Percentiles rank a stretch among this genome's conserved stretches.
phyloP scores from a whole-genome alignment of 805 yeast genomes.

The Metschnikowia cerradonensis region DNA sequence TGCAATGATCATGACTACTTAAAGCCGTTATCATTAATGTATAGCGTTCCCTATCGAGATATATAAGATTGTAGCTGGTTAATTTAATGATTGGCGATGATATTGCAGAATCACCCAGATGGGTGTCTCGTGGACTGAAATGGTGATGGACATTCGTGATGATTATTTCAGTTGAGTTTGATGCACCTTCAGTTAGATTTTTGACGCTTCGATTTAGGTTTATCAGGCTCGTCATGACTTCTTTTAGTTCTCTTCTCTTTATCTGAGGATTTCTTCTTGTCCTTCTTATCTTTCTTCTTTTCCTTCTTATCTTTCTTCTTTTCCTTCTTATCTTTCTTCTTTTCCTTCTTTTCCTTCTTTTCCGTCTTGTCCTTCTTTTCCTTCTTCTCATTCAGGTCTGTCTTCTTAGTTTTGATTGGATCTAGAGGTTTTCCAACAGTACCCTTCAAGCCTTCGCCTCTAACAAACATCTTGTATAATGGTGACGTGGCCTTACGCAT shows the following conservation, averaged over 20 bases:
- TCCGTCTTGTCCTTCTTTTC: constrained; percentile 30
- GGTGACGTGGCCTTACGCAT: constrained; percentile 59
- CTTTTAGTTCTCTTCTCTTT: constrained; percentile 17
- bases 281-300: constrained; percentile 16
- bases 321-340: constrained; percentile 16
- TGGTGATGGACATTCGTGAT: no score
- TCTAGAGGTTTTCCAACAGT: constrained; percentile 47
- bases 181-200: neutral
- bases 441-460: constrained; percentile 81
- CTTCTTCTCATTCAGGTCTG: constrained; percentile 22
- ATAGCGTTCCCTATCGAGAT: neutral
- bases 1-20: neutral
- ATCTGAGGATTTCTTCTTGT: constrained; percentile 12
- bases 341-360: constrained; percentile 23
- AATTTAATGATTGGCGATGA: no score
- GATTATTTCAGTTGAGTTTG: neutral
- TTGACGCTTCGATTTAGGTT: neutral
- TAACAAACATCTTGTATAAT: constrained; percentile 78
- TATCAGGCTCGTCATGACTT: constrained; percentile 7
- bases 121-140: no score
- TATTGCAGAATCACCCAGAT: no score
- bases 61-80: neutral
- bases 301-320: neutral
- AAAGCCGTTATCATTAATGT: neutral
- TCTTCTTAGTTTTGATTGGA: constrained; percentile 1